A percentile compares a stretch with the other conserved stretches of the same genome.
Evolutionary conservation across 495 filamentous ascomycete species (phyloP).

Genomic region (Penicillium antarcticum): DNA sequence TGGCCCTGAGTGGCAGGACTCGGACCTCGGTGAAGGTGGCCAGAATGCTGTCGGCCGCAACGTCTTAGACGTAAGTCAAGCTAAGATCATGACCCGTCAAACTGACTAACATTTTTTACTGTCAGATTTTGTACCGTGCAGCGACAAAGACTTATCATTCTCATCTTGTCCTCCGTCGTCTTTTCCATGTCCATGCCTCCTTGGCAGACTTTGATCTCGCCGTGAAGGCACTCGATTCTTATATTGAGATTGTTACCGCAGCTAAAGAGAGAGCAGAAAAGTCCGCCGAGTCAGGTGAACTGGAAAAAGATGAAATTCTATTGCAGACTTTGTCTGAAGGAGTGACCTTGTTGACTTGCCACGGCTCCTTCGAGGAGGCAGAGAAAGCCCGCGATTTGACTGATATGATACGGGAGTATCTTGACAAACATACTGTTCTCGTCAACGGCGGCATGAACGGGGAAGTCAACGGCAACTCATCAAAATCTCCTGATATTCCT

Average conservation of each 20-base stretch:
- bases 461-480: slow-evolving; percentile 25
- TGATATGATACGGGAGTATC: slow-evolving; percentile 61
- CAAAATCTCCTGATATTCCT: slow-evolving; percentile 39
- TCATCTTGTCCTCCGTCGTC: slow-evolving; percentile 75
- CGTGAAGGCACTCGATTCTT: slow-evolving; percentile 81
- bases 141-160: slow-evolving; percentile 94
- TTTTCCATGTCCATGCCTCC: slow-evolving; percentile 83
- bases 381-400: slow-evolving; percentile 72
- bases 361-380: slow-evolving; percentile 68
- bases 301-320: slow-evolving; percentile 74
- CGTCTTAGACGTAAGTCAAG: slow-evolving; percentile 62
- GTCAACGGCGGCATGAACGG: slow-evolving; percentile 36
- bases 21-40: slow-evolving; percentile 76
- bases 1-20: slow-evolving; percentile 67
- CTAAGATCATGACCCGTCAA: not conserved
- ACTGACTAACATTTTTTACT: not conserved
- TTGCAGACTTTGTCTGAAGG: slow-evolving; percentile 74
- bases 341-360: slow-evolving; percentile 75
- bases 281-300: slow-evolving; percentile 67
- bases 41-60: slow-evolving; percentile 66
- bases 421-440: slow-evolving; percentile 42
- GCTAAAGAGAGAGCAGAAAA: slow-evolving; percentile 79
- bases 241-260: slow-evolving; percentile 78
- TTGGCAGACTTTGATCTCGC: slow-evolving; percentile 88
- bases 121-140: slow-evolving; percentile 75